These are phyloP conservation scores for Psilocybe cyanescens DNA, from an alignment of 768 basidiomycete species.

Conservation along the genomic window DNA sequence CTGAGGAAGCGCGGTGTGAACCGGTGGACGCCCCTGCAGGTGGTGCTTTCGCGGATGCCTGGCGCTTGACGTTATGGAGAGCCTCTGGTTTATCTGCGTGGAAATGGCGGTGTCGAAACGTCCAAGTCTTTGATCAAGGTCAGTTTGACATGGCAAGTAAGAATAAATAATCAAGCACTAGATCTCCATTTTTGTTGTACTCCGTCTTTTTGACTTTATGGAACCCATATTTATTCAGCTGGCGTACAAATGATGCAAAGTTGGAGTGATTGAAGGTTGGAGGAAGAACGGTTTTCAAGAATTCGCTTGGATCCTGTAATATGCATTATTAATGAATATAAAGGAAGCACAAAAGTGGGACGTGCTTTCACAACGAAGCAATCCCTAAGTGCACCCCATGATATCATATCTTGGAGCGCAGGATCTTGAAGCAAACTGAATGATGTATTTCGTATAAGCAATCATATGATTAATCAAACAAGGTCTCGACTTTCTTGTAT, in stretches of 20 bases:
- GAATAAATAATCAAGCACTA: constrained; percentile 35
- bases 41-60: constrained; percentile 33
- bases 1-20: not conserved
- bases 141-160: not conserved
- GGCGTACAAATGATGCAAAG: constrained; percentile 87
- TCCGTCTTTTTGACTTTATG: constrained; percentile 93
- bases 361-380: not conserved
- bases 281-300: constrained; percentile 86
- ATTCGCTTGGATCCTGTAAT: constrained; percentile 51
- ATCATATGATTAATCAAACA: not conserved
- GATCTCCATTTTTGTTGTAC: constrained; percentile 66
- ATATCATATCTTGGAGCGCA: not conserved
- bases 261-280: constrained; percentile 93
- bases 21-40: not conserved
- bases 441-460: not conserved
- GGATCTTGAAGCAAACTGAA: not conserved
- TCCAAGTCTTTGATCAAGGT: constrained; percentile 42
- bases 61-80: constrained; percentile 58
- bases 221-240: constrained; percentile 94
- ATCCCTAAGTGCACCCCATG: not conserved
- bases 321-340: not conserved
- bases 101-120: constrained; percentile 58
- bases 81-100: constrained; percentile 52
- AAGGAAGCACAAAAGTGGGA: not conserved
- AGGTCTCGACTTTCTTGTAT: not conserved